Evolutionary conservation across 495 filamentous ascomycete genomes (phyloP), one percentile per base, ranked within the genome.

Genomic region (Aspergillus ellipticus): DNA sequence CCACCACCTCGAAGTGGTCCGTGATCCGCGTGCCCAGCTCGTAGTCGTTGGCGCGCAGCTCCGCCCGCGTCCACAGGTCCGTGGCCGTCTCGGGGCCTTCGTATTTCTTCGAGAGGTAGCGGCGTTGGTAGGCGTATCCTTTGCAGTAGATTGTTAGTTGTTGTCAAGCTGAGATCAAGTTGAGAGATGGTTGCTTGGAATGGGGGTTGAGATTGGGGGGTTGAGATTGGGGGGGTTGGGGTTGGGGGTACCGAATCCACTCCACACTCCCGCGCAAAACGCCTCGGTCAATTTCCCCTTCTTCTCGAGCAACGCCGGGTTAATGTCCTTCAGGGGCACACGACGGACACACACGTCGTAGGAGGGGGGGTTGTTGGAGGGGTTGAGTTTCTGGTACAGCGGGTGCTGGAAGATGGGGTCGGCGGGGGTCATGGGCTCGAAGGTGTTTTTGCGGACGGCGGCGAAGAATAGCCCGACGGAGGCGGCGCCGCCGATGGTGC

Each of bases 1-100:
- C 81, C 2, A 91, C 69, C 0, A 91, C 86, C 67, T 91, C 85
- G 66, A 91, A 90, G 69, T 91, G 87, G 64, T 91, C 87, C 22
- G 84, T 87, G 61, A 89, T 80, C 26, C 80, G 66, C 19, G 86
- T 86, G 22, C 86, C 86, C 35, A 79, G 69, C 22, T 84, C 77
- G 66, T 87, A 91, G 31, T 56, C 72, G 26, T 74, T 80, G 16
- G 61, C 47, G 19, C 74, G 62, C 1, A 91, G 75, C 35, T 85
- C 80, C 6, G 73, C 64, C 20, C 65, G 71, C 5, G 75, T 72
- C 88, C 88, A 90, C 19, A 90, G 80, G 57, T 89, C 80, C 51
- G 69, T 54, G 21, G 81, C 74, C 6, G 86, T 88, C n/a, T 79
- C 79, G 3, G 83, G 74, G 35, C 68, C 69, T 45, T 82, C 74